Evolutionary conservation across 345 rosid species (phyloP).

Genomic region (Ceriops zippeliana): DNA sequence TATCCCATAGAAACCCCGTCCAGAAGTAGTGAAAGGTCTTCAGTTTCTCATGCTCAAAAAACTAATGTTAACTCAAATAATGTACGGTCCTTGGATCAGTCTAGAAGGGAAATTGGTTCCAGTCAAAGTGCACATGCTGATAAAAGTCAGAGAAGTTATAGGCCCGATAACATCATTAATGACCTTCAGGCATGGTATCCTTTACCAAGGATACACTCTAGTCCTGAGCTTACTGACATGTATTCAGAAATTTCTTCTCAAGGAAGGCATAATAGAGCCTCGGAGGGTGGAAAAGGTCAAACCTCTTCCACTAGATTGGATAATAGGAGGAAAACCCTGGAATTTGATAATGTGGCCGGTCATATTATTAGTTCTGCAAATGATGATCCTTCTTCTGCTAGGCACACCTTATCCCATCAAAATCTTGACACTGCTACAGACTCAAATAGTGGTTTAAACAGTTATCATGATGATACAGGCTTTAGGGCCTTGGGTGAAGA

Average conservation of each 20-base stretch:
- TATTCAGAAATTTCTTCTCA: constrained; percentile 5
- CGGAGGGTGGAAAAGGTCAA: constrained; percentile 12
- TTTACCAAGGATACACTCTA: constrained; percentile 20
- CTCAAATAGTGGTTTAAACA: constrained; percentile 9
- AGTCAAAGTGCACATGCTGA: constrained; percentile 2
- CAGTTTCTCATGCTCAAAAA: neutral
- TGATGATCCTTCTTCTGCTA: neutral
- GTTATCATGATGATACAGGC: neutral
- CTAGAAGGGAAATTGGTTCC: neutral
- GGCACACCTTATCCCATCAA: constrained; percentile 4
- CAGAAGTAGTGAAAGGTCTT: constrained; percentile 6
- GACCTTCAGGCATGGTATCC: constrained; percentile 11
- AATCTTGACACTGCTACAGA: constrained; percentile 4
- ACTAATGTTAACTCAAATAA: neutral
- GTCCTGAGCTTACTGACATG: constrained; percentile 16
- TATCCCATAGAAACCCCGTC: constrained; percentile 1
- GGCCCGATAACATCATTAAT: constrained; percentile 5
- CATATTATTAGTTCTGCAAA: constrained; percentile 2
- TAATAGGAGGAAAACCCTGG: constrained; percentile 1
- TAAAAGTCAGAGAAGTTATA: constrained; percentile 5
- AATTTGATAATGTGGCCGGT: constrained; percentile 2
- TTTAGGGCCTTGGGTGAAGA: constrained; percentile 1
- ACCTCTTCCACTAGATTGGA: constrained; percentile 3
- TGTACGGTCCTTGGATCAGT: neutral
- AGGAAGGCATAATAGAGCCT: constrained; percentile 10